phyloP scores from a whole-genome alignment of 2,329 filamentous ascomycete genomes.

The Cladophialophora exuberans region DNA sequence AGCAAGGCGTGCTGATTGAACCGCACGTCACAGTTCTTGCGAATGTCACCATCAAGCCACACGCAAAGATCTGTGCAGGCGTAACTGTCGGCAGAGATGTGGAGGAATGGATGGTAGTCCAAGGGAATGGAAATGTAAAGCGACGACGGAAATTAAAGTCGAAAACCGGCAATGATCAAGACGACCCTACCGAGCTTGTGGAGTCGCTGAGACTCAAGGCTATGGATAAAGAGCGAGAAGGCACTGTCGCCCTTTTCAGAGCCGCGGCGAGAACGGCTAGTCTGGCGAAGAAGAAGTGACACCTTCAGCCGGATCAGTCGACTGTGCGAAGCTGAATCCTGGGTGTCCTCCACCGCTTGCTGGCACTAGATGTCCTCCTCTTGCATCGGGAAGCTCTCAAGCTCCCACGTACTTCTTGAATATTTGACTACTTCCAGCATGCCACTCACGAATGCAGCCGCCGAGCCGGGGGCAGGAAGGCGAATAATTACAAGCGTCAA shows the following conservation, averaged over 20 bases:
- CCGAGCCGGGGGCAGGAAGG: too few relatives aligned
- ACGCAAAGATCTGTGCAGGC: constrained; percentile 71
- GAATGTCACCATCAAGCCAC: constrained; percentile 46
- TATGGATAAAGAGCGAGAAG: constrained; percentile 48
- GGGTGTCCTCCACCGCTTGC: too few relatives aligned
- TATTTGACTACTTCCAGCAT: too few relatives aligned
- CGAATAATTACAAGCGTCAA: too few relatives aligned
- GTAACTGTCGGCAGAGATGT: constrained; percentile 60
- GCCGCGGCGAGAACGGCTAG: constrained; percentile 27
- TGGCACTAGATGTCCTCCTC: too few relatives aligned
- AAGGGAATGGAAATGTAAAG: constrained; percentile 55
- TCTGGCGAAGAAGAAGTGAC: constrained; percentile 32
- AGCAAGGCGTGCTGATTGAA: constrained; percentile 48
- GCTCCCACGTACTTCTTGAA: too few relatives aligned
- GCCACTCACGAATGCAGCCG: too few relatives aligned
- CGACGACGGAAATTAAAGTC: constrained; percentile 33
- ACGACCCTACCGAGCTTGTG: constrained; percentile 41
- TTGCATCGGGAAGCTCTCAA: too few relatives aligned
- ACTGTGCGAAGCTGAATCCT: too few relatives aligned
- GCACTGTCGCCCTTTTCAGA: constrained; percentile 24
- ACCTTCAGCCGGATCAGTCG: neutral
- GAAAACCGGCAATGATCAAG: constrained; percentile 11
- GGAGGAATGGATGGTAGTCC: constrained; percentile 71
- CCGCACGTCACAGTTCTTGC: constrained; percentile 44
- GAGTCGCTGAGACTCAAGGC: constrained; percentile 66